These are phyloP conservation scores for Russula virescens DNA, from an alignment of 768 basidiomycete species.

Conservation along the genomic window DNA sequence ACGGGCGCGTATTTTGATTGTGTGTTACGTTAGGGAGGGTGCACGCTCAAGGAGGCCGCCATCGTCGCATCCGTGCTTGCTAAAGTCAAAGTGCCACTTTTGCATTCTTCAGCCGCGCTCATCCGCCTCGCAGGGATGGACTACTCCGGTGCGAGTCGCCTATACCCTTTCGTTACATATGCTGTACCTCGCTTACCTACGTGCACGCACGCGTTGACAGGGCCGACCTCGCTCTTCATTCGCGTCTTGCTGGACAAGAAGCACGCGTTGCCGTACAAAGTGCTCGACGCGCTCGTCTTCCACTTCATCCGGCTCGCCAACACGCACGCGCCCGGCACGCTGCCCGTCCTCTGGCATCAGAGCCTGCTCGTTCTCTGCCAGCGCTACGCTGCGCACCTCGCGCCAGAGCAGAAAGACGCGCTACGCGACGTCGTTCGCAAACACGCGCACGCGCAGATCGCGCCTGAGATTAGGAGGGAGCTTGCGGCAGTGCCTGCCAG, in stretches of 20 bases:
- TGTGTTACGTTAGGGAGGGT: slow-evolving; percentile 51
- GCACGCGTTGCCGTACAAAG: slow-evolving; percentile 95
- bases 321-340: slow-evolving; percentile 74
- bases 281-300: slow-evolving; percentile 94
- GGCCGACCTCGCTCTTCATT: slow-evolving; percentile 94
- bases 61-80: slow-evolving; percentile 89
- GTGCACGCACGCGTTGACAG: slow-evolving; percentile 30
- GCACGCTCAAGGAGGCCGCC: slow-evolving; percentile 89
- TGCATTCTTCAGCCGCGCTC: slow-evolving; percentile 93
- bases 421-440: slow-evolving; percentile 88
- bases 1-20: too few species aligned
- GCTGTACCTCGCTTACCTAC: neutral
- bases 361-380: slow-evolving; percentile 91
- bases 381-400: slow-evolving; percentile 88
- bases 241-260: slow-evolving; percentile 97
- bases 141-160: slow-evolving; percentile 60
- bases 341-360: slow-evolving; percentile 99
- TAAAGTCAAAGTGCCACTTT: slow-evolving; percentile 89
- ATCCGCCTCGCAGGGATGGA: slow-evolving; percentile 94
- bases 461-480: slow-evolving; percentile 86
- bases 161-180: too few species aligned
- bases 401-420: slow-evolving; percentile 96
- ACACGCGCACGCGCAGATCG: slow-evolving; percentile 82
- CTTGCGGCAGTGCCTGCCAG: slow-evolving; percentile 80
- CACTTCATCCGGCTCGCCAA: slow-evolving; percentile 97